Percentiles rank a stretch among this genome's conserved stretches.
Conservation (phyloP, 2,329 filamentous ascomycete genomes). For the Venturia carpophila region DNA sequence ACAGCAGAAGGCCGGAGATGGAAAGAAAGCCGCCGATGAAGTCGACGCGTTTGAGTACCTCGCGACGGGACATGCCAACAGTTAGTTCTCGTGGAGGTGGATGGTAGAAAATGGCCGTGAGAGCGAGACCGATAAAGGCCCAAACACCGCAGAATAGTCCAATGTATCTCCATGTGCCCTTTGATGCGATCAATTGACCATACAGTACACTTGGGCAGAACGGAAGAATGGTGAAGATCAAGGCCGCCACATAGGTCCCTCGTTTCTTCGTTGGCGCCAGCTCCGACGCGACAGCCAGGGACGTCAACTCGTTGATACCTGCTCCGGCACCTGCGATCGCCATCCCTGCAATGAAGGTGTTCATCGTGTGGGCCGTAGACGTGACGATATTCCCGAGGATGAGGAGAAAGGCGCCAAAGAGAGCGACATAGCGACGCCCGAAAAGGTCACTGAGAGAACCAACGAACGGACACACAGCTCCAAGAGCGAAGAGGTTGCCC, state of each 20-base stretch:
- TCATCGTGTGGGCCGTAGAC: constrained; percentile 51
- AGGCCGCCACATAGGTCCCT: constrained; percentile 52
- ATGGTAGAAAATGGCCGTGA: constrained; percentile 47
- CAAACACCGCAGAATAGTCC: constrained; percentile 47
- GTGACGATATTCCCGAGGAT: constrained; percentile 54
- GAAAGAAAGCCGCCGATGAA: constrained; percentile 45
- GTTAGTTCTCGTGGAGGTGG: constrained; percentile 43
- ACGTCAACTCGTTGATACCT: constrained; percentile 60
- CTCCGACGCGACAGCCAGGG: constrained; percentile 59
- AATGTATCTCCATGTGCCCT: constrained; percentile 48
- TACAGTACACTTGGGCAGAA: constrained; percentile 57
- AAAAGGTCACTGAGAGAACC: constrained; percentile 58
- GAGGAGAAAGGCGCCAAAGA: constrained; percentile 47
- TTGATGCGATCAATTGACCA: constrained; percentile 48
- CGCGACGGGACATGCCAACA: constrained; percentile 32
- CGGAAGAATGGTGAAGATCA: constrained; percentile 55
- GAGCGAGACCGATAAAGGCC: constrained; percentile 44
- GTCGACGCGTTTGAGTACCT: constrained; percentile 42
- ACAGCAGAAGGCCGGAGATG: constrained; percentile 43
- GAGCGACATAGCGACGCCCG: constrained; percentile 52
- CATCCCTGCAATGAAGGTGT: constrained; percentile 45
- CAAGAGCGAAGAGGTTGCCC: constrained; percentile 48
- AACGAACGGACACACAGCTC: constrained; percentile 55
- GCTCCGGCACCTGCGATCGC: constrained; percentile 54
- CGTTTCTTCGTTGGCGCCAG: constrained; percentile 58